These are phyloP conservation scores for Leucaena leucocephala DNA, from an alignment of 306 rosid species.

Conservation along the genomic window DNA sequence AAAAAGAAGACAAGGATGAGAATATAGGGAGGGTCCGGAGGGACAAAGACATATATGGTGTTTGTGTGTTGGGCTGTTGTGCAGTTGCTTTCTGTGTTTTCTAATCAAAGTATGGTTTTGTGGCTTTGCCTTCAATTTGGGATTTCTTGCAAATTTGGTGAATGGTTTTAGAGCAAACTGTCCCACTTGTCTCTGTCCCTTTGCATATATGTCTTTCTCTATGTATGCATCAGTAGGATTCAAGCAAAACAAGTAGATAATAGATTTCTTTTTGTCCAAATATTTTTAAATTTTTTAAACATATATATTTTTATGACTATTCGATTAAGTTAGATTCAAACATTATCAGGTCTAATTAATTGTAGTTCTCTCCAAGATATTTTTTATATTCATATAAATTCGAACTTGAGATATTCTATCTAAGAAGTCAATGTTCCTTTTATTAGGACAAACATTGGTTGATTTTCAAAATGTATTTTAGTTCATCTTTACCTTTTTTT, in stretches of 20 bases:
- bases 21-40: slow-evolving; percentile 14
- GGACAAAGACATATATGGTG: neutral
- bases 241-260: neutral
- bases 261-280: neutral
- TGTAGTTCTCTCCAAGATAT: too few relatives aligned
- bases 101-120: slow-evolving; percentile 2
- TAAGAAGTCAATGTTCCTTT: too few relatives aligned
- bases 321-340: too few relatives aligned
- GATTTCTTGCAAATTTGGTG: slow-evolving; percentile 34
- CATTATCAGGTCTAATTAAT: too few relatives aligned
- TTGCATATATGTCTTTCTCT: slow-evolving; percentile 16
- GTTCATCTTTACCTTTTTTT: neutral
- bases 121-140: slow-evolving; percentile 24
- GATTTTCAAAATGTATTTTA: neutral
- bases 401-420: too few relatives aligned
- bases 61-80: slow-evolving; percentile 2
- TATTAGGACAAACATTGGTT: too few relatives aligned
- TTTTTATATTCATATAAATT: too few relatives aligned
- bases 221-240: neutral
- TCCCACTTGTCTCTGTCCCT: slow-evolving; percentile 2
- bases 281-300: neutral
- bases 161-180: slow-evolving; percentile 16
- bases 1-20: slow-evolving; percentile 23
- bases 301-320: too few relatives aligned
- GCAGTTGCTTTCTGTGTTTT: slow-evolving; percentile 8